These are phyloP conservation scores for Gaillardinia entomophila DNA, from an alignment of 805 yeast genomes.

Conservation along the genomic window DNA sequence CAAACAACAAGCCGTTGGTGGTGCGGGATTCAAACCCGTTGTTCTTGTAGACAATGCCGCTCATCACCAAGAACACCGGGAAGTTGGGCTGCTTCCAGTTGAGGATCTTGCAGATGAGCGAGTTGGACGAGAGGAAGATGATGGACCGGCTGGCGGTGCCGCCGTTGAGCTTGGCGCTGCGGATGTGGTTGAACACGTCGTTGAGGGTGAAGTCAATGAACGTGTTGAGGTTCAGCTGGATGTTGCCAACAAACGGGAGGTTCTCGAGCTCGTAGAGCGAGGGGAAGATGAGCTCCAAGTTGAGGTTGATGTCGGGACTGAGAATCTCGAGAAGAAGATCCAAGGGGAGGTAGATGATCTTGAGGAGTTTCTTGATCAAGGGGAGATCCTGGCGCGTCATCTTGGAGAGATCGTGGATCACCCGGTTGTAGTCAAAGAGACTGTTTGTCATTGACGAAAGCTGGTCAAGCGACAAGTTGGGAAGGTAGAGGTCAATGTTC, in stretches of 20 bases:
- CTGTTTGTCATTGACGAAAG: slow-evolving; percentile 32
- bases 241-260: slow-evolving; percentile 34
- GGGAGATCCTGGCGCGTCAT: slow-evolving; percentile 32
- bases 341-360: slow-evolving; percentile 52
- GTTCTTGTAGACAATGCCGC: slow-evolving; percentile 45
- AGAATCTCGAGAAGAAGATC: slow-evolving; percentile 50
- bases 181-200: slow-evolving; percentile 73
- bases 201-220: slow-evolving; percentile 72
- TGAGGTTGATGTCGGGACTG: slow-evolving; percentile 58
- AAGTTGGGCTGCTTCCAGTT: slow-evolving; percentile 99
- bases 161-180: slow-evolving; percentile 28
- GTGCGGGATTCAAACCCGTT: slow-evolving; percentile 33
- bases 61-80: slow-evolving; percentile 84
- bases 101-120: slow-evolving; percentile 84
- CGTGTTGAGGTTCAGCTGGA: slow-evolving; percentile 53
- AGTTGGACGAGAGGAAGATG: slow-evolving; percentile 80
- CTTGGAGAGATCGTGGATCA: slow-evolving; percentile 30
- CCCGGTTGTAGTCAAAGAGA: slow-evolving; percentile 35
- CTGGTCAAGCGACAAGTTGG: slow-evolving; percentile 50
- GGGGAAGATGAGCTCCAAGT: slow-evolving; percentile 74
- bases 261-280: slow-evolving; percentile 41
- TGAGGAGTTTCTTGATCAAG: slow-evolving; percentile 38
- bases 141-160: slow-evolving; percentile 49
- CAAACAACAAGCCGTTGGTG: slow-evolving; percentile 35
- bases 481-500: slow-evolving; percentile 53